Conservation (phyloP, 257 asterid genomes). For the Solanum virginianum region DNA sequence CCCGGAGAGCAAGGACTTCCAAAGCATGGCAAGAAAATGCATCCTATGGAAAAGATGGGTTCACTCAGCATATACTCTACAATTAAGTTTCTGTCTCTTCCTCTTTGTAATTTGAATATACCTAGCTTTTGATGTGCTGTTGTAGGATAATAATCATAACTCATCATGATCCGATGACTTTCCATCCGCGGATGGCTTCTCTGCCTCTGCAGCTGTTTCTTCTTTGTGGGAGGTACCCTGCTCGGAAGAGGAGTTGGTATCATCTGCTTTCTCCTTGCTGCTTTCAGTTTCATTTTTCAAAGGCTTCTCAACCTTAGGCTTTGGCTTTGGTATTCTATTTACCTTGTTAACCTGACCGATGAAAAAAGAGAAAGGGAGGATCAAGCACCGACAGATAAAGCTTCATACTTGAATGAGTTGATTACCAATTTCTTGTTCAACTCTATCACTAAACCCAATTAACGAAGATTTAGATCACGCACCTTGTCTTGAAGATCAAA, state of each 20-base stretch:
- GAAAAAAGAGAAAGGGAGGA: not conserved
- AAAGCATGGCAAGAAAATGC: conserved; percentile 9
- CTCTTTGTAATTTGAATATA: conserved; percentile 5
- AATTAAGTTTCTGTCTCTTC: not conserved
- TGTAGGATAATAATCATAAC: conserved; percentile 30
- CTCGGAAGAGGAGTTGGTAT: conserved; percentile 25
- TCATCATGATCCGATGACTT: conserved; percentile 52
- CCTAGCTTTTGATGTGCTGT: not conserved
- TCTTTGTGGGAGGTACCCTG: conserved; percentile 44
- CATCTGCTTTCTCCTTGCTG: conserved; percentile 26
- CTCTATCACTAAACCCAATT: not conserved
- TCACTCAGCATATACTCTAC: conserved; percentile 13
- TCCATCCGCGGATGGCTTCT: conserved; percentile 8
- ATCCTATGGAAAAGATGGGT: conserved; percentile 32
- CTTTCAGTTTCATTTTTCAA: conserved; percentile 40
- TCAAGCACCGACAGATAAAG: not conserved
- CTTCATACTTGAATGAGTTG: not conserved
- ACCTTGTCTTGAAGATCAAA: conserved; percentile 87
- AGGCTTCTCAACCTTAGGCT: conserved; percentile 81
- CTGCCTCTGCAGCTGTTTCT: conserved; percentile 26
- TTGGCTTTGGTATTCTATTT: conserved; percentile 86
- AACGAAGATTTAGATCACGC: not conserved
- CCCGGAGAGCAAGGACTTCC: not conserved
- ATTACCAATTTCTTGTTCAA: not conserved
- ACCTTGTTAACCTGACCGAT: conserved; percentile 48